These are phyloP conservation scores for Cordyceps cateniannulata DNA, from an alignment of 2,329 filamentous ascomycete genomes.

Conservation along the genomic window DNA sequence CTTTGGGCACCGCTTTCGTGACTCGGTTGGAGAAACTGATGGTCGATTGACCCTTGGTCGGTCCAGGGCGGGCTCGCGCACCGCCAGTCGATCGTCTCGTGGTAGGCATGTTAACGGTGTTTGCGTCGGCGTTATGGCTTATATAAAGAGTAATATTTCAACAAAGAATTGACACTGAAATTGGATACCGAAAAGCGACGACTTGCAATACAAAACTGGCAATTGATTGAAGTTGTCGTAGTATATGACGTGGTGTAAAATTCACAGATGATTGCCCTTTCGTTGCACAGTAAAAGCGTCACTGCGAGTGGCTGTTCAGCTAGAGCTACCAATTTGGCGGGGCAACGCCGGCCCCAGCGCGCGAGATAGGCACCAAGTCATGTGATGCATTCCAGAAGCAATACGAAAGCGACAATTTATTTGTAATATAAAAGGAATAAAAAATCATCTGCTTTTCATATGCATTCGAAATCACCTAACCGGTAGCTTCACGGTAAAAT, in stretches of 20 bases:
- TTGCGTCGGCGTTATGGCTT: not conserved
- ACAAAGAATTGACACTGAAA: not conserved
- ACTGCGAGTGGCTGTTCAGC: not conserved
- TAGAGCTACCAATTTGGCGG: slow-evolving; percentile 35
- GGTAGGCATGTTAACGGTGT: slow-evolving; percentile 34
- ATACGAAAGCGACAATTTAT: not conserved
- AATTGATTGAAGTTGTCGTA: not conserved
- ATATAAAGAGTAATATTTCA: not conserved
- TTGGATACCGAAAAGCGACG: not conserved
- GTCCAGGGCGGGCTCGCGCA: slow-evolving; percentile 27
- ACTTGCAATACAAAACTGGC: not conserved
- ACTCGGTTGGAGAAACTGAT: slow-evolving; percentile 53
- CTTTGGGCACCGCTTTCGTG: slow-evolving; percentile 45
- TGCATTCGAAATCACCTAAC: slow-evolving; percentile 14
- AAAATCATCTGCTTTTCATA: not conserved
- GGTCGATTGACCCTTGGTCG: slow-evolving; percentile 45
- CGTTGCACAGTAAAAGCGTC: too few relatives aligned
- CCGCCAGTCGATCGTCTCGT: slow-evolving; percentile 42
- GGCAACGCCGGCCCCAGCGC: slow-evolving; percentile 36
- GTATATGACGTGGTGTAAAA: slow-evolving; percentile 9
- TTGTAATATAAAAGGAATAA: not conserved
- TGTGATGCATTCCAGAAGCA: slow-evolving; percentile 29
- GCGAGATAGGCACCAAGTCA: slow-evolving; percentile 42
- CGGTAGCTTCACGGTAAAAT: slow-evolving; percentile 81
- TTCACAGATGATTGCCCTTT: not conserved